These are phyloP conservation scores for Bipolaris zeicola DNA, from an alignment of 2,329 filamentous ascomycete genomes.

Conservation along the genomic window DNA sequence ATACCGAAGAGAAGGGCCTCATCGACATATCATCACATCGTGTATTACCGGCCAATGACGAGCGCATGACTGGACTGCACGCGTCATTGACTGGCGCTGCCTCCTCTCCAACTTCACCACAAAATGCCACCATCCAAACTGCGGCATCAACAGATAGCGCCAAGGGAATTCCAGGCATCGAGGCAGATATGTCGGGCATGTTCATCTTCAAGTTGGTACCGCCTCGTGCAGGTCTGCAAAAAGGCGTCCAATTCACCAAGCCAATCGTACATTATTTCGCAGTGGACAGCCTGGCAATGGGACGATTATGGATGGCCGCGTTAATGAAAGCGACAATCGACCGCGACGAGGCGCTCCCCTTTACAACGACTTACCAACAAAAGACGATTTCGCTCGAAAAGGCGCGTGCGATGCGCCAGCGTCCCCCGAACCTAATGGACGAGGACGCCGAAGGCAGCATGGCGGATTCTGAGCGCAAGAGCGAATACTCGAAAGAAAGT, in stretches of 20 bases:
- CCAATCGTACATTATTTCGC: slow-evolving; percentile 98
- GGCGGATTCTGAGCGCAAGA: slow-evolving; percentile 34
- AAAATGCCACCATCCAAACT: slow-evolving; percentile 48
- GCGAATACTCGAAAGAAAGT: slow-evolving; percentile 44
- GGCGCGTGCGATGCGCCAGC: slow-evolving; percentile 83
- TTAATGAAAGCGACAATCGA: slow-evolving; percentile 99
- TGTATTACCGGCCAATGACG: slow-evolving; percentile 91
- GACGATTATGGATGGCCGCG: slow-evolving; percentile 96
- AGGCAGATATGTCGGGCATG: slow-evolving; percentile 64
- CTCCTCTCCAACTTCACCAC: slow-evolving; percentile 65
- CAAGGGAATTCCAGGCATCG: slow-evolving; percentile 35
- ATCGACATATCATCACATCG: slow-evolving; percentile 98
- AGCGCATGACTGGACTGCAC: slow-evolving; percentile 86
- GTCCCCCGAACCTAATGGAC: slow-evolving; percentile 85
- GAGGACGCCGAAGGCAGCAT: slow-evolving; percentile 46
- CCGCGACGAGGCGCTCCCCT: slow-evolving; percentile 75
- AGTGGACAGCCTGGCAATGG: slow-evolving; percentile 85
- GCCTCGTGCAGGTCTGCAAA: slow-evolving; percentile 81
- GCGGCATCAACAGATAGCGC: slow-evolving; percentile 46
- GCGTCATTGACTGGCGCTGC: slow-evolving; percentile 90
- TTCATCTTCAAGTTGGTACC: slow-evolving; percentile 99
- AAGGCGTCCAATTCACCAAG: slow-evolving; percentile 96
- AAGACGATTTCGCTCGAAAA: slow-evolving; percentile 94
- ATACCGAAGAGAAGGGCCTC: slow-evolving; percentile 89
- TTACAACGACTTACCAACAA: slow-evolving; percentile 93